Percentiles rank a stretch among this genome's conserved stretches.
Conservation (phyloP, 2,329 filamentous ascomycete genomes). For the Tolypocladium capitatum region DNA sequence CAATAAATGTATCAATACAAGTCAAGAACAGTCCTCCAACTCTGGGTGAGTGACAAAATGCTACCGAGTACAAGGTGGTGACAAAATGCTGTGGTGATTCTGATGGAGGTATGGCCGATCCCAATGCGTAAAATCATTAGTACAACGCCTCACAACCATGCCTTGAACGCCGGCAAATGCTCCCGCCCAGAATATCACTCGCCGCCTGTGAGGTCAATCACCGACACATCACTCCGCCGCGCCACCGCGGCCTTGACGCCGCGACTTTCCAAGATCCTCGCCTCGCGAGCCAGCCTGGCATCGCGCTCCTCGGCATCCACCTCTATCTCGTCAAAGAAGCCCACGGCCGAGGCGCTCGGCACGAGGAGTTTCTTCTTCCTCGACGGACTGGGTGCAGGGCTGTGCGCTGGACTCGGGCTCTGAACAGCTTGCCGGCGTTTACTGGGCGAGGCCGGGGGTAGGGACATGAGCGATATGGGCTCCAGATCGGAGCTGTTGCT, state of each 20-base stretch:
- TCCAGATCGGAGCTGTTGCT: constrained; percentile 8
- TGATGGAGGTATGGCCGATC: not conserved
- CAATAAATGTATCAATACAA: not conserved
- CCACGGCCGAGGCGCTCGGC: constrained; percentile 21
- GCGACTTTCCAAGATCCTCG: constrained; percentile 4
- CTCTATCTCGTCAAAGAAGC: constrained; percentile 24
- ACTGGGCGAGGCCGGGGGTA: not conserved
- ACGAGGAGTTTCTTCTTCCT: constrained; percentile 25
- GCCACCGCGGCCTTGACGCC: constrained; percentile 8
- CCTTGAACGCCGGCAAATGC: not conserved
- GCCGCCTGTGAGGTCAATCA: constrained; percentile 18
- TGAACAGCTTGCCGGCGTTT: constrained; percentile 4
- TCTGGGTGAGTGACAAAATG: not conserved
- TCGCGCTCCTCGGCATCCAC: constrained; percentile 14
- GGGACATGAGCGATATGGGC: not conserved
- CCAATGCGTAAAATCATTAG: not conserved
- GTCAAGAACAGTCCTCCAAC: not conserved
- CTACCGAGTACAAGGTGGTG: not conserved
- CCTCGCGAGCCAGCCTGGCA: constrained; percentile 10
- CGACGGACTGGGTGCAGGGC: constrained; percentile 5
- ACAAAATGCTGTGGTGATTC: not conserved
- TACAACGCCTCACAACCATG: not conserved
- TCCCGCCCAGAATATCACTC: not conserved
- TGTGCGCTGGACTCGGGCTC: not conserved
- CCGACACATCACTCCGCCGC: constrained; percentile 18